These are phyloP conservation scores for Chrysosphaeria jannelii DNA, from an alignment of 2,329 filamentous ascomycete genomes.

Conservation along the genomic window DNA sequence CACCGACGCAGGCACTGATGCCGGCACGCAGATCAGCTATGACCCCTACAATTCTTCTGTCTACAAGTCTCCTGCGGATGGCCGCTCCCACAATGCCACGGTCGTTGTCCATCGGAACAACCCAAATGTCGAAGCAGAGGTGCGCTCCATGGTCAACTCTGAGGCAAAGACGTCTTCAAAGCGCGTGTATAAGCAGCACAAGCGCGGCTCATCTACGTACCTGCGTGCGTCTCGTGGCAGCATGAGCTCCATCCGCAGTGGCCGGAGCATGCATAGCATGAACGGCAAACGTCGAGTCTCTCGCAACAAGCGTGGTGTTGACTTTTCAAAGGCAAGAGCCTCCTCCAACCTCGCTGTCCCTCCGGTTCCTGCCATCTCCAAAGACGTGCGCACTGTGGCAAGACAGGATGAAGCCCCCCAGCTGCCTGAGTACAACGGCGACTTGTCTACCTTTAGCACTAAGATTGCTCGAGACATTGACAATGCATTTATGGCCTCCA, in stretches of 20 bases:
- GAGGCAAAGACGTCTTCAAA: constrained; percentile 2
- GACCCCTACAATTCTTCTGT: constrained; percentile 43
- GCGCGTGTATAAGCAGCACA: constrained; percentile 7
- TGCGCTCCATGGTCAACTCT: constrained; percentile 7
- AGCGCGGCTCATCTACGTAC: constrained; percentile 7
- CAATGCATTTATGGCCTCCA: constrained; percentile 54
- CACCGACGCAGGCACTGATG: constrained; percentile 10
- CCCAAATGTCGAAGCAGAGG: constrained; percentile 8
- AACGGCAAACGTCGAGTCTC: constrained; percentile 13
- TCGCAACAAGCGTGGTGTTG: constrained; percentile 20
- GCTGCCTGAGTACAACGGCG: constrained; percentile 42
- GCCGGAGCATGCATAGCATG: constrained; percentile 5
- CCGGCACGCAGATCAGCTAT: constrained; percentile 31
- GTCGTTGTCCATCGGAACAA: constrained; percentile 33
- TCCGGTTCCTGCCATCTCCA: constrained; percentile 2
- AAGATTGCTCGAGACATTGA: constrained; percentile 77
- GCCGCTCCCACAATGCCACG: constrained; percentile 30
- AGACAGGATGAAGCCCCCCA: no score
- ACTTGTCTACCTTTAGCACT: constrained; percentile 55
- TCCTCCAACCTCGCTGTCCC: constrained; percentile 6
- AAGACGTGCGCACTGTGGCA: constrained; percentile 5
- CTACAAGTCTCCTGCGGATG: constrained; percentile 13
- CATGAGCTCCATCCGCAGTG: constrained; percentile 19
- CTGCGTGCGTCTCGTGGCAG: constrained; percentile 12
- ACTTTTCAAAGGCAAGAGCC: constrained; percentile 20